Evolutionary conservation across 768 basidiomycete species (phyloP).

Genomic region (Trametes cingulata): DNA sequence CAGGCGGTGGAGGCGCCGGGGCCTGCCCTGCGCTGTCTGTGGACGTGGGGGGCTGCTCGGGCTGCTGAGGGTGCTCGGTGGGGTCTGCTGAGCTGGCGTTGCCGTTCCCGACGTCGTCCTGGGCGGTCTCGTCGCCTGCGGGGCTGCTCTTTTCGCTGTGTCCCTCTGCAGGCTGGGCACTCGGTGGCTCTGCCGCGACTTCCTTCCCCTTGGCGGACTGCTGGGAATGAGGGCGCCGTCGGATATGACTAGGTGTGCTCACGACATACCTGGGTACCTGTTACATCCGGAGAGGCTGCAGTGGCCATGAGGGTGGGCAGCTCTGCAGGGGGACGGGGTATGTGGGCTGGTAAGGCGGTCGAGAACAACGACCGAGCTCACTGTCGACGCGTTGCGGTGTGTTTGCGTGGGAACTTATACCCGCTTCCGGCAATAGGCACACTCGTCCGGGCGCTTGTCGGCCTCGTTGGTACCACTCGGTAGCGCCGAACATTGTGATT

Average conservation of each 20-base stretch:
- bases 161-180: slow-evolving; percentile 29
- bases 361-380: slow-evolving; percentile 28
- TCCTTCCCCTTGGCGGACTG: slow-evolving; percentile 29
- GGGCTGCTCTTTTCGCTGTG: slow-evolving; percentile 24
- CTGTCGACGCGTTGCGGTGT: slow-evolving; percentile 32
- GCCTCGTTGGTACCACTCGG: not conserved
- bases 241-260: not conserved
- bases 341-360: slow-evolving; percentile 28
- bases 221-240: slow-evolving; percentile 2
- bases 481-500: not conserved
- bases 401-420: slow-evolving; percentile 24
- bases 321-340: slow-evolving; percentile 31
- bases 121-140: slow-evolving; percentile 13
- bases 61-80: slow-evolving; percentile 3
- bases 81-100: slow-evolving; percentile 8
- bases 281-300: slow-evolving; percentile 22
- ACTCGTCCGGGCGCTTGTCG: not conserved
- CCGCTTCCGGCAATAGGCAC: slow-evolving; percentile 15
- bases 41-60: slow-evolving; percentile 12
- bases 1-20: slow-evolving; percentile 23
- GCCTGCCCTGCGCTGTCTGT: slow-evolving; percentile 28
- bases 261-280: slow-evolving; percentile 17
- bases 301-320: slow-evolving; percentile 31
- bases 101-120: slow-evolving; percentile 13
- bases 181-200: slow-evolving; percentile 26